Percentiles rank a stretch among this genome's conserved stretches.
phyloP scores from a whole-genome alignment of 1,284 basidiomycete genomes.

The Golubevia sp. region DNA sequence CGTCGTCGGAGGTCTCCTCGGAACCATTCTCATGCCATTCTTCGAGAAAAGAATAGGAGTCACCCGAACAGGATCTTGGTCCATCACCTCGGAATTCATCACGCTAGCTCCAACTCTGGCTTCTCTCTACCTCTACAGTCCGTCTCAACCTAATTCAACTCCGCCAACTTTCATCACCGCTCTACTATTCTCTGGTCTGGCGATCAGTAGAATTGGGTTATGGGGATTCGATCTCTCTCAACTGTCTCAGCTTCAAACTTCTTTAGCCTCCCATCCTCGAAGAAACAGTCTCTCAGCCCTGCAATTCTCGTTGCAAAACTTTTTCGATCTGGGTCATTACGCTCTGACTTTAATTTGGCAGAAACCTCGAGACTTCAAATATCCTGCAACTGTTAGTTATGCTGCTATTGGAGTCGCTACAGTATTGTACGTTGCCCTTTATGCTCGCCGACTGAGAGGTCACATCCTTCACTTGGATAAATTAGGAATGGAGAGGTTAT shows the following conservation, averaged over 20 bases:
- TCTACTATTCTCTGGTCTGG: constrained; percentile 63
- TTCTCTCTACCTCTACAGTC: constrained; percentile 28
- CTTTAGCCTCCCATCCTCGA: constrained; percentile 10
- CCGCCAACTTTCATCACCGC: constrained; percentile 34
- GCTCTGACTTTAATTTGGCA: constrained; percentile 38
- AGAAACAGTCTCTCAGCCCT: constrained; percentile 36
- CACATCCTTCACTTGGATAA: constrained; percentile 41
- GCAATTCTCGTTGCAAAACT: constrained; percentile 37
- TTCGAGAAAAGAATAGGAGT: constrained; percentile 64
- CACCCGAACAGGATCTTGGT: constrained; percentile 64
- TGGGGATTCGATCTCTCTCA: constrained; percentile 68
- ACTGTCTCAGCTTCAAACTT: constrained; percentile 61
- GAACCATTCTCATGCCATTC: constrained; percentile 65
- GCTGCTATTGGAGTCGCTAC: constrained; percentile 31
- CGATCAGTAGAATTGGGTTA: constrained; percentile 66
- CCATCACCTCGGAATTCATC: constrained; percentile 24
- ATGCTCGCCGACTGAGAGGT: constrained; percentile 36
- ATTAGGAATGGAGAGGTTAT: background rate
- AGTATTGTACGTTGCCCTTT: constrained; percentile 32
- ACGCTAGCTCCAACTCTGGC: constrained; percentile 27
- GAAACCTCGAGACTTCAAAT: constrained; percentile 32
- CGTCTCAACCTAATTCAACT: constrained; percentile 12
- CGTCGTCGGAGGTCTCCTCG: constrained; percentile 64
- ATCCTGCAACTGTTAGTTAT: constrained; percentile 31
- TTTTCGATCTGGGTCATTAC: constrained; percentile 35